These are phyloP conservation scores for Aspergillus unguis DNA, from an alignment of 2,329 filamentous ascomycete genomes.

Conservation along the genomic window DNA sequence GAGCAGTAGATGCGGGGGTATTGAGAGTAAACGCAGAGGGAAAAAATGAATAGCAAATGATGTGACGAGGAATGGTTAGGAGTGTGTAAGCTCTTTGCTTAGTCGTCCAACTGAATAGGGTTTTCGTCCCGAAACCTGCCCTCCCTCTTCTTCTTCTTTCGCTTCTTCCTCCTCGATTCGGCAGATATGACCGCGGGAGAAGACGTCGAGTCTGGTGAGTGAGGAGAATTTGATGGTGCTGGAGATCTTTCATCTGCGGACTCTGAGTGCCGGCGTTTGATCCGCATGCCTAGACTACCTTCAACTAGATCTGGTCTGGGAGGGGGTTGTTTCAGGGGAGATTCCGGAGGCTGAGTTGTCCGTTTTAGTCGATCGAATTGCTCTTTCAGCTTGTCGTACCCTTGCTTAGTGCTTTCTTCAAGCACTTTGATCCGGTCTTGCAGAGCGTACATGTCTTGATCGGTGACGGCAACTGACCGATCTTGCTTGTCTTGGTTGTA, in stretches of 20 bases:
- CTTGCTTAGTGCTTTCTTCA: not conserved
- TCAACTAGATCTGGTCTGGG: not conserved
- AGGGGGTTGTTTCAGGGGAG: not conserved
- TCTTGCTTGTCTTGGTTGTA: constrained; percentile 3
- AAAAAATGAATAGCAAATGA: not conserved
- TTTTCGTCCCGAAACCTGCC: constrained; percentile 3
- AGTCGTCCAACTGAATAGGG: not conserved
- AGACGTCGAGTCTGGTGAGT: not conserved
- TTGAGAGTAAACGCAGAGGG: not conserved
- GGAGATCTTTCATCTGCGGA: constrained; percentile 5
- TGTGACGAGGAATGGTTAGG: not conserved
- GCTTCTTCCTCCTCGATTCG: constrained; percentile 11
- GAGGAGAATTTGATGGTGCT: not conserved
- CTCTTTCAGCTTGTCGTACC: constrained; percentile 1
- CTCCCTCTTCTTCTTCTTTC: constrained; percentile 21
- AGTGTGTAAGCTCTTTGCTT: not conserved
- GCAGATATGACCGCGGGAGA: not conserved
- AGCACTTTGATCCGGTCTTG: not conserved
- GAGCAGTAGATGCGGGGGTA: not conserved
- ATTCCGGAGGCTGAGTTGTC: not conserved
- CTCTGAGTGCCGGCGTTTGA: not conserved
- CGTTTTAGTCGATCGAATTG: not conserved
- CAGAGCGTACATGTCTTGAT: constrained; percentile 1
- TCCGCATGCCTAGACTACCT: not conserved
- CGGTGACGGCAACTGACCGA: not conserved